These are phyloP conservation scores for Aspergillus olivimuriae DNA, from an alignment of 495 filamentous ascomycete species.

Conservation along the genomic window DNA sequence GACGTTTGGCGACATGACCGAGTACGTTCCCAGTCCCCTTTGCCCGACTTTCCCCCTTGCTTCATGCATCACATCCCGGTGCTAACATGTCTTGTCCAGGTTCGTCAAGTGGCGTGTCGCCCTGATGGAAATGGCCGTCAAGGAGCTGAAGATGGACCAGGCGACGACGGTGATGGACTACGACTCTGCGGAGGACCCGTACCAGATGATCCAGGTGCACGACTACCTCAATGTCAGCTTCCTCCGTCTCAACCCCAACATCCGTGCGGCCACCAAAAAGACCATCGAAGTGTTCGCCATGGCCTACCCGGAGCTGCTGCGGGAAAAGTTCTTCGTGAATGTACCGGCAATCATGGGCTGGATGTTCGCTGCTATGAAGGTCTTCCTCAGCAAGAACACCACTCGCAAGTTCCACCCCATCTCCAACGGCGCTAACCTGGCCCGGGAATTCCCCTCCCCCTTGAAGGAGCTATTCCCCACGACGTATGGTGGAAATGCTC, in stretches of 20 bases:
- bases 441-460: conserved; percentile 50
- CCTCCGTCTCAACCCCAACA: conserved; percentile 61
- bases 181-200: conserved; percentile 66
- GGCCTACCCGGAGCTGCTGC: conserved; percentile 81
- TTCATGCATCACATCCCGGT: background rate
- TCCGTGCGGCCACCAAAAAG: conserved; percentile 66
- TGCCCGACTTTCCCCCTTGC: too few species aligned
- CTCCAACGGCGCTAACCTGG: conserved; percentile 65
- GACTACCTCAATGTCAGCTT: conserved; percentile 83
- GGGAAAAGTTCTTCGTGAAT: conserved; percentile 90
- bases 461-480: conserved; percentile 55
- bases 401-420: conserved; percentile 81
- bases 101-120: conserved; percentile 83
- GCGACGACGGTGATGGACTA: conserved; percentile 69
- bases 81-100: conserved; percentile 28
- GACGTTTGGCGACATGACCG: conserved; percentile 71
- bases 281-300: conserved; percentile 70
- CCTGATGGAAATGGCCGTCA: conserved; percentile 76
- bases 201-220: conserved; percentile 84
- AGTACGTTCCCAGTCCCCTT: conserved; percentile 46
- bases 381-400: conserved; percentile 71
- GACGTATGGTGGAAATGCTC: conserved; percentile 67
- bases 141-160: conserved; percentile 57
- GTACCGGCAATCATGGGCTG: conserved; percentile 84
- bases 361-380: conserved; percentile 73